phyloP scores from a whole-genome alignment of 192 early-diverging fungal species.

The Cetraspora pellucida region DNA sequence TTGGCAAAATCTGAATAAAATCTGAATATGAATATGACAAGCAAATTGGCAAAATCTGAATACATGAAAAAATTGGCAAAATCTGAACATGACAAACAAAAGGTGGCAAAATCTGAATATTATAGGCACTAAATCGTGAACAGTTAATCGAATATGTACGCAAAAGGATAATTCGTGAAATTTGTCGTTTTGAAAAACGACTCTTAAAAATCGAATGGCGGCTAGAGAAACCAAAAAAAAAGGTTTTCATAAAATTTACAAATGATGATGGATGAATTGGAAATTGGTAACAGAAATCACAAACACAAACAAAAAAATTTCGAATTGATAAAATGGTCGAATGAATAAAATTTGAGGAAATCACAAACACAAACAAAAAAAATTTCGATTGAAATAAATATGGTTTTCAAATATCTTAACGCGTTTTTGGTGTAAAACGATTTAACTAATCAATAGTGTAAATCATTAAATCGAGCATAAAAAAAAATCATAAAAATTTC shows the following conservation, averaged over 20 bases:
- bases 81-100: too few relatives aligned
- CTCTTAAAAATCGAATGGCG: conserved; percentile 5
- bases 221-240: not conserved
- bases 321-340: not conserved
- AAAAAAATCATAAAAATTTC: too few relatives aligned
- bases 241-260: not conserved
- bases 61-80: not conserved
- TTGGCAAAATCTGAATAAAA: too few relatives aligned
- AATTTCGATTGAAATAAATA: conserved; percentile 2
- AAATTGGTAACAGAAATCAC: conserved; percentile 13
- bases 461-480: too few relatives aligned
- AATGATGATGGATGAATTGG: conserved; percentile 22
- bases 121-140: not conserved
- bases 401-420: not conserved
- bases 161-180: not conserved
- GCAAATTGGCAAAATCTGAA: not conserved
- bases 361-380: conserved; percentile 23
- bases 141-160: not conserved
- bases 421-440: not conserved
- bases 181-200: too few relatives aligned
- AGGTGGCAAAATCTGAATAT: not conserved
- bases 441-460: too few relatives aligned
- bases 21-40: not conserved
- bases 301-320: conserved; percentile 30
- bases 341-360: conserved; percentile 1